phyloP scores from a whole-genome alignment of 495 filamentous ascomycete species.

The Aspergillus leporis region DNA sequence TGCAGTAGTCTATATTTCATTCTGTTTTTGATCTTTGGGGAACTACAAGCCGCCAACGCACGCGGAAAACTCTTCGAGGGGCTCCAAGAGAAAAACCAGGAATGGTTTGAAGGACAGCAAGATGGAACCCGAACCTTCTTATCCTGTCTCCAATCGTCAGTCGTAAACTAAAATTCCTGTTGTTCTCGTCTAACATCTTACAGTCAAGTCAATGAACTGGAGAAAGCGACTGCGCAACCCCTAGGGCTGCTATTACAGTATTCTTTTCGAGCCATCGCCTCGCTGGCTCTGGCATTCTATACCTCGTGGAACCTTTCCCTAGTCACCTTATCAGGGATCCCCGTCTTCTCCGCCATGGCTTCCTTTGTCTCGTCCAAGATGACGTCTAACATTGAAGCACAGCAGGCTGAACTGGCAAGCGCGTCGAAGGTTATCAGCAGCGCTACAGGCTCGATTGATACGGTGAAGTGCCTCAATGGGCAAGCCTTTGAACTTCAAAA shows the following conservation, averaged over 20 bases:
- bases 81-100: slow-evolving; percentile 69
- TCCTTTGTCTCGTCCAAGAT: slow-evolving; percentile 59
- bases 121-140: slow-evolving; percentile 74
- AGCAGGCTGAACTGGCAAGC: slow-evolving; percentile 65
- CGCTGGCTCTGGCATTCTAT: slow-evolving; percentile 69
- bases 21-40: slow-evolving; percentile 74
- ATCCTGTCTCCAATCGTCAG: slow-evolving; percentile 72
- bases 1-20: slow-evolving; percentile 63
- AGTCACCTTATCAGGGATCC: slow-evolving; percentile 75
- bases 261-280: slow-evolving; percentile 57
- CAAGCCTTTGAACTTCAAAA: slow-evolving; percentile 66
- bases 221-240: slow-evolving; percentile 74
- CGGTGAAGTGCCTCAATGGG: slow-evolving; percentile 86
- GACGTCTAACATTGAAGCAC: slow-evolving; percentile 63
- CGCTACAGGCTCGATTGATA: slow-evolving; percentile 73
- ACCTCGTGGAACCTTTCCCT: slow-evolving; percentile 84
- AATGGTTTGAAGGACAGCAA: slow-evolving; percentile 77
- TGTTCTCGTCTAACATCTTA: slow-evolving; percentile 9
- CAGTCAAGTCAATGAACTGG: slow-evolving; percentile 82
- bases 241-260: slow-evolving; percentile 69
- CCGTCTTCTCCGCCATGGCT: slow-evolving; percentile 63
- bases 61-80: slow-evolving; percentile 64
- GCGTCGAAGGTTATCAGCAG: slow-evolving; percentile 73
- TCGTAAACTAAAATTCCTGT: neutral
- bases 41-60: slow-evolving; percentile 70